Base-by-base conservation (phyloP, 495 filamentous ascomycete genomes). In the Penicillium mononematosum region DNA sequence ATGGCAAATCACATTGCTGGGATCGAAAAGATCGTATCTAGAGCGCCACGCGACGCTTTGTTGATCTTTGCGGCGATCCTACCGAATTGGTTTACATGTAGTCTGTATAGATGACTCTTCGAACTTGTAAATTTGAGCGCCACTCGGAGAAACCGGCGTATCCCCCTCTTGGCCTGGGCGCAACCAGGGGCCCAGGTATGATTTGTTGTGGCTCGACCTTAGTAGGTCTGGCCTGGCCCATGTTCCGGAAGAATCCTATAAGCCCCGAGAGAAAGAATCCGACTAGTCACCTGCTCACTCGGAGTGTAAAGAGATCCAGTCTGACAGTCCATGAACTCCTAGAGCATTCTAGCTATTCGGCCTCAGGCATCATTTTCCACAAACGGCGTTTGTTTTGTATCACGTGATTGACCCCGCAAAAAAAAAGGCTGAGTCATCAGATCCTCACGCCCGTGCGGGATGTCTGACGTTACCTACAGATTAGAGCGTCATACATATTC, bases 41-140 rank as follows among this genome's bases (percentile, higher is more conserved):
- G 47, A 50, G 54, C 49, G 58, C 64, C 64, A 67, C 62, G 64
- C 64, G 64, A 60, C 36, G 14, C 50, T 44, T 22, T 10, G 60
- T 3, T 43, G 56, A 60, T 60, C 53, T 24, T 32, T 51, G 45
- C 45, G 29, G 25, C 42, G 20, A 44, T 44, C 20, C 19, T 7
- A 12, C 17, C 3, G 10, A 24, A 38, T 31, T 20, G 24, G 29
- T 36, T 17, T 50, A 50, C 36, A 17, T 39, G 36, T 8, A 36
- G 4, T 34, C 32, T 34, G 14, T 38, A 38, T n/a, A 39, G 7
- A 39, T n/a, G 36, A 39, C n/a, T n/a, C 36, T 39, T 39, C 0
- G 10, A n/a, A 45, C 2, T 27, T 45, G 50, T n/a, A 39, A n/a
- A 9, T 49, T 51, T 47, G 46, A 17, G 34, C 49, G 53, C 60